Base-by-base conservation (phyloP, 2,329 filamentous ascomycete genomes). In the Cladosporium austrohemisphaericum region DNA sequence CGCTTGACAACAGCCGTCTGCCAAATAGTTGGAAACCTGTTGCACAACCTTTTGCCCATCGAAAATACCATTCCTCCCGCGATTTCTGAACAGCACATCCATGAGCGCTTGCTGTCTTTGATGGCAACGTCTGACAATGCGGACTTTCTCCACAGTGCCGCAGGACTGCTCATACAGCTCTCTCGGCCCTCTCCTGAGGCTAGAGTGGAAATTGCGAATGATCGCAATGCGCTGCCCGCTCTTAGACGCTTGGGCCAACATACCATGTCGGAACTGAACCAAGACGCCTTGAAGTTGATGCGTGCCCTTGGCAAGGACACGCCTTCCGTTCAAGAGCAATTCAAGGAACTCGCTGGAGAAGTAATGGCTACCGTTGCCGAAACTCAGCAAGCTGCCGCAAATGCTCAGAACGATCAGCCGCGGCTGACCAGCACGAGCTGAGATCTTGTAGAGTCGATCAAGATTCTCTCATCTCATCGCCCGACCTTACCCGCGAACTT, bases 401-500 rank as follows among this genome's bases (percentile, higher is more conserved):
- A 28, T 38, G 46, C 46, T 13, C 46, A 49, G 26, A 2, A 26
- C 14, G 36, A 13, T 13, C 46, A 49, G 28, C 26, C 36, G 6
- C n/a, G 8, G 22, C 14, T 41, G 7, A 49, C 38, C 16, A 51
- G 25, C 14, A 51, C 47, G 22, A 55, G 50, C 29, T 56, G 47
- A 53, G 37, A n/a, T 18, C 5, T 10, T 31, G 5, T 20, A 5
- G 3, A 3, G 7, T 9, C 11, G 13, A 19, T 26, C 5, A 5
- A 23, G 18, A 5, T 9, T 14, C 20, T 47, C 9, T 26, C 28
- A 7, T 19, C 26, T 60, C 57, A 63, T 35, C 60, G 52, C 4
- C 50, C 55, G 8, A 57, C 51, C 38, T 61, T 65, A 10, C 63
- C 63, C 26, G 61, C 61, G 45, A 69, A 68, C 45, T 58, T 60